These are phyloP conservation scores for Xerocomus minutiporus DNA, from an alignment of 1,284 basidiomycete species.

Conservation along the genomic window DNA sequence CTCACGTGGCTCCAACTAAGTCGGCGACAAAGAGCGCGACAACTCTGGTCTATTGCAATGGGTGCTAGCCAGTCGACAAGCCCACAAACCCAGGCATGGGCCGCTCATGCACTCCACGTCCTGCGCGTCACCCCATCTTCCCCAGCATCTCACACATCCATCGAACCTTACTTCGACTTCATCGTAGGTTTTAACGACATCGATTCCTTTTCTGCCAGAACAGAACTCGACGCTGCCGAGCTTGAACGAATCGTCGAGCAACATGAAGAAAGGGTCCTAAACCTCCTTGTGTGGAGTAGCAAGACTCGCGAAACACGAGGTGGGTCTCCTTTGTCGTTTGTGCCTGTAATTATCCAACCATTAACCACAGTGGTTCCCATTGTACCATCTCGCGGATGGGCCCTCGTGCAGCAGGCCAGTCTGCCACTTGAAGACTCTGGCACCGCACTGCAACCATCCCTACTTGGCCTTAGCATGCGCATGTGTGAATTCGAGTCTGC, in stretches of 20 bases:
- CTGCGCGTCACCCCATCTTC: conserved; percentile 84
- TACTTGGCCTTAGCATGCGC: conserved; percentile 89
- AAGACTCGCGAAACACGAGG: conserved; percentile 83
- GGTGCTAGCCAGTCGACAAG: conserved; percentile 69
- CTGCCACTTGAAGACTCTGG: conserved; percentile 36
- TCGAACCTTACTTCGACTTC: conserved; percentile 98
- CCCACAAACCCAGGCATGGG: conserved; percentile 43
- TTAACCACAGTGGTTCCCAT: conserved; percentile 70
- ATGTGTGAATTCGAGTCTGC: conserved; percentile 86
- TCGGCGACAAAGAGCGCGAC: no score
- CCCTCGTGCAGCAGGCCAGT: conserved; percentile 42
- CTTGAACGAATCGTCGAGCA: conserved; percentile 81
- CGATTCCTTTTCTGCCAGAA: conserved; percentile 49
- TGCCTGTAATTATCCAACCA: not conserved
- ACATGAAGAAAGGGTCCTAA: conserved; percentile 77
- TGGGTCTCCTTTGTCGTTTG: conserved; percentile 36
- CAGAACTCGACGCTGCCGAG: conserved; percentile 65
- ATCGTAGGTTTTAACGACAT: conserved; percentile 82
- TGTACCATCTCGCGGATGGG: conserved; percentile 83
- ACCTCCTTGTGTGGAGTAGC: conserved; percentile 86
- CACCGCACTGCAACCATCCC: conserved; percentile 58
- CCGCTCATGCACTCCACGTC: conserved; percentile 70
- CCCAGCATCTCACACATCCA: conserved; percentile 77
- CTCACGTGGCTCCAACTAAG: not conserved
- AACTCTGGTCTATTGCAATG: conserved; percentile 38